phyloP scores from a whole-genome alignment of 352 stramenopile genomes.

The Pythium aquatile region DNA sequence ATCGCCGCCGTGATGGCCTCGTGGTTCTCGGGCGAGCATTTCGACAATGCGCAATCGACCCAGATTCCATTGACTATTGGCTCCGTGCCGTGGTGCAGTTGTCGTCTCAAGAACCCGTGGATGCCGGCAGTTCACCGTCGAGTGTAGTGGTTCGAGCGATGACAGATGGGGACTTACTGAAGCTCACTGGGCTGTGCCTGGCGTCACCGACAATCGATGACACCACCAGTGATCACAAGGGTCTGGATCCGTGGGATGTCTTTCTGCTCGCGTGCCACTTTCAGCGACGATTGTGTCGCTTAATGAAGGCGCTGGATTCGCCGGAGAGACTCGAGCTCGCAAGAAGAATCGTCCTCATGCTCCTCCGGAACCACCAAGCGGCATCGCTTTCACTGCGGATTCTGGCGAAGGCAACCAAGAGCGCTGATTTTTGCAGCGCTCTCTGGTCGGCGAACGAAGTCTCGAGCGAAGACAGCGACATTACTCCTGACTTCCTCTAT shows the following conservation, averaged over 20 bases:
- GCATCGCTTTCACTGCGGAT: background rate
- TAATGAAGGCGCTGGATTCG: background rate
- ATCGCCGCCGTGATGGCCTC: slow-evolving; percentile 3
- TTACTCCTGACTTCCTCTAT: background rate
- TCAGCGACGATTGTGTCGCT: background rate
- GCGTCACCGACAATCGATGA: background rate
- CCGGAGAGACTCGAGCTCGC: background rate
- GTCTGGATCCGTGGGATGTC: background rate
- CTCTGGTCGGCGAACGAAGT: background rate
- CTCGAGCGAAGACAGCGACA: background rate
- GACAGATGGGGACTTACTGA: background rate
- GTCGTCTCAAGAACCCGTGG: background rate
- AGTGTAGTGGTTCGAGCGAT: slow-evolving; percentile 6
- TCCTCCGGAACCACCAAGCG: background rate
- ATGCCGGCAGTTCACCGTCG: background rate
- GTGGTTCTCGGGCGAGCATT: slow-evolving; percentile 14
- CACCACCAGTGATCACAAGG: background rate
- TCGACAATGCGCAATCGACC: background rate
- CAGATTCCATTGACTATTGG: background rate
- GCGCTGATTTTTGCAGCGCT: background rate
- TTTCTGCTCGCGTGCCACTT: background rate
- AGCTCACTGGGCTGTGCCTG: background rate
- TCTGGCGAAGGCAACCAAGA: background rate
- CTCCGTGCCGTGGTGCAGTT: background rate
- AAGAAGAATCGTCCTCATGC: background rate